Evolutionary conservation across 2,329 filamentous ascomycete species (phyloP).

Genomic region (Phialophora tarda): DNA sequence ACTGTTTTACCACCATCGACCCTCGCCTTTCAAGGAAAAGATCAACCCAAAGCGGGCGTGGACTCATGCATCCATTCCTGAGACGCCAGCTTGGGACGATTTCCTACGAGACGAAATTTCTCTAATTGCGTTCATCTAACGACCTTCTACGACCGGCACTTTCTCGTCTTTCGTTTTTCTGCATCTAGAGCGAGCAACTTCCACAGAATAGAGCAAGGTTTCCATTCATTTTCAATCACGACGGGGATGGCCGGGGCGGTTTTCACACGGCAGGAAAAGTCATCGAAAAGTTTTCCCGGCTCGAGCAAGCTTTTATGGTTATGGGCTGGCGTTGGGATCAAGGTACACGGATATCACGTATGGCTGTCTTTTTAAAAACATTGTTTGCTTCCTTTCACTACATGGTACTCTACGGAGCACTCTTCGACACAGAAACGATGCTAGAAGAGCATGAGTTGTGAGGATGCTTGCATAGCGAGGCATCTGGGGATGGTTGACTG

Average conservation of each 20-base stretch:
- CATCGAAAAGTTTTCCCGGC: slow-evolving; percentile 29
- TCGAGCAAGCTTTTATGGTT: slow-evolving; percentile 13
- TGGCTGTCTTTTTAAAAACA: slow-evolving; percentile 22
- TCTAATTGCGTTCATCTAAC: slow-evolving; percentile 36
- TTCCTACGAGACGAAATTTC: slow-evolving; percentile 23
- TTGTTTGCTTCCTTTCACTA: slow-evolving; percentile 21
- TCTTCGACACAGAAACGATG: slow-evolving; percentile 16
- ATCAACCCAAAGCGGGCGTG: slow-evolving; percentile 2
- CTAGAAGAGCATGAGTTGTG: slow-evolving; percentile 19
- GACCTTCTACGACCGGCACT: slow-evolving; percentile 32
- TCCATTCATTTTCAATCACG: slow-evolving; percentile 32
- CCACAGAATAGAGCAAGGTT: slow-evolving; percentile 30
- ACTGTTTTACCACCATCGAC: slow-evolving; percentile 26
- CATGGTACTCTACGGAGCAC: slow-evolving; percentile 19
- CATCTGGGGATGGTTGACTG: slow-evolving; percentile 18
- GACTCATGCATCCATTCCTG: neutral
- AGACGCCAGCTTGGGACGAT: slow-evolving; percentile 6
- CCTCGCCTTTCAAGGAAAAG: slow-evolving; percentile 4
- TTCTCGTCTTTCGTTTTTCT: slow-evolving; percentile 35
- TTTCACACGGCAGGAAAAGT: slow-evolving; percentile 33
- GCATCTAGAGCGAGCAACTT: slow-evolving; percentile 36
- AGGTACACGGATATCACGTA: slow-evolving; percentile 17
- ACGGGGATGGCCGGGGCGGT: slow-evolving; percentile 29
- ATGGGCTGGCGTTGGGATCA: slow-evolving; percentile 27
- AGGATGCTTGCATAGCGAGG: slow-evolving; percentile 22